phyloP scores from a whole-genome alignment of 768 basidiomycete species.

The Boletellus sp. region DNA sequence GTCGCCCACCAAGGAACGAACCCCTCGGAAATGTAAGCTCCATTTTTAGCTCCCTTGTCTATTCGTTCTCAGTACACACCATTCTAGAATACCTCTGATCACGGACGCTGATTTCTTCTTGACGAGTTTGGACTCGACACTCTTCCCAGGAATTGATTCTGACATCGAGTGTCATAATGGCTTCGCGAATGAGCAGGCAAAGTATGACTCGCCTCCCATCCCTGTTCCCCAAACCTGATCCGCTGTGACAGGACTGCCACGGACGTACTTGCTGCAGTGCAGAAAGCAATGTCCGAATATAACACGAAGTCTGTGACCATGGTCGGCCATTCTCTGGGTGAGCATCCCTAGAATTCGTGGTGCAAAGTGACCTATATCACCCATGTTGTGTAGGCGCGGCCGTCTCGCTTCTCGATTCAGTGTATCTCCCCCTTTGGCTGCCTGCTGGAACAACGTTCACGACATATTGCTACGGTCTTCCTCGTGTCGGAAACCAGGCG shows the following conservation, averaged over 20 bases:
- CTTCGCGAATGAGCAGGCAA: constrained; percentile 43
- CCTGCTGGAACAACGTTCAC: constrained; percentile 30
- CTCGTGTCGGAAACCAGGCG: constrained; percentile 51
- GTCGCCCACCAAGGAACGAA: constrained; percentile 38
- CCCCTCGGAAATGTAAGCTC: constrained; percentile 25
- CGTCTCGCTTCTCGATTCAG: constrained; percentile 36
- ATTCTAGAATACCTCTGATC: constrained; percentile 33
- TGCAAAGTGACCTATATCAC: background rate
- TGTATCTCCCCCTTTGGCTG: constrained; percentile 38
- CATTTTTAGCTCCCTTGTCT: background rate
- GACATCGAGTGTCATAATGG: constrained; percentile 44
- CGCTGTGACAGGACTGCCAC: constrained; percentile 34
- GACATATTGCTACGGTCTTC: constrained; percentile 35
- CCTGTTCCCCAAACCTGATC: background rate
- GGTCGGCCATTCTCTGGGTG: constrained; percentile 45
- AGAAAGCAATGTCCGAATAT: constrained; percentile 36
- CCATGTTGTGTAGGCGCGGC: constrained; percentile 30
- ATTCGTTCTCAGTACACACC: background rate
- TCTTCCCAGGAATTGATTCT: constrained; percentile 50
- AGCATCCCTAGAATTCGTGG: background rate
- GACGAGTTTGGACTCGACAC: constrained; percentile 31
- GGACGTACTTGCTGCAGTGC: constrained; percentile 44
- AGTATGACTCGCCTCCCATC: constrained; percentile 27
- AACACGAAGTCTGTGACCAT: constrained; percentile 37
- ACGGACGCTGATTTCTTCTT: constrained; percentile 43